Conservation (phyloP, 2,329 filamentous ascomycete species). For the Fusarium hostae region DNA sequence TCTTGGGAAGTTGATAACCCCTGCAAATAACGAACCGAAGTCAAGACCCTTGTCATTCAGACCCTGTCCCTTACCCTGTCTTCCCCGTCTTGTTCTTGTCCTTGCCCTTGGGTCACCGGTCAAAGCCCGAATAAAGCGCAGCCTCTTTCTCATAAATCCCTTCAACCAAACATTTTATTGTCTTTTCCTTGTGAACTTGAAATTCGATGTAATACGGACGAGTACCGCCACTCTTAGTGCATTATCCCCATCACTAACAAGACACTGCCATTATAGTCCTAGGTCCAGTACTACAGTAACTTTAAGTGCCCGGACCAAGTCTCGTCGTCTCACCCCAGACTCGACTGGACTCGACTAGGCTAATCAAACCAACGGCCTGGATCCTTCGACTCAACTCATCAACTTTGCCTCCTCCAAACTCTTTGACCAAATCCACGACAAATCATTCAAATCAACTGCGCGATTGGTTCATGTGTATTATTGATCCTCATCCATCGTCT, state of each 20-base stretch:
- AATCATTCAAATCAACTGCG: not conserved
- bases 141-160: not conserved
- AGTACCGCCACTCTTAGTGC: not conserved
- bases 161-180: not conserved
- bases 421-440: not conserved
- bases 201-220: slow-evolving; percentile 1
- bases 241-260: not conserved
- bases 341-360: not conserved
- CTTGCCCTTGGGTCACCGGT: slow-evolving; percentile 7
- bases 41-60: not conserved
- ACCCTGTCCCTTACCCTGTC: slow-evolving; percentile 9
- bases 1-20: slow-evolving; percentile 1
- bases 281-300: not conserved
- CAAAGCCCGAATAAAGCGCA: slow-evolving; percentile 33
- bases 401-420: slow-evolving; percentile 31
- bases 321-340: slow-evolving; percentile 11
- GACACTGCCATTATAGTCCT: not conserved
- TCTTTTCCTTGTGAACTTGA: not conserved
- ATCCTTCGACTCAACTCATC: slow-evolving; percentile 16
- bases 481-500: not conserved
- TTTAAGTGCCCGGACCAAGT: not conserved
- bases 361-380: slow-evolving; percentile 7
- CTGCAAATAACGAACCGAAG: slow-evolving; percentile 2
- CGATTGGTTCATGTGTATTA: not conserved
- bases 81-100: slow-evolving; percentile 12